phyloP scores from a whole-genome alignment of 176 grass and related monocot species.

The Rhynchospora breviuscula region DNA sequence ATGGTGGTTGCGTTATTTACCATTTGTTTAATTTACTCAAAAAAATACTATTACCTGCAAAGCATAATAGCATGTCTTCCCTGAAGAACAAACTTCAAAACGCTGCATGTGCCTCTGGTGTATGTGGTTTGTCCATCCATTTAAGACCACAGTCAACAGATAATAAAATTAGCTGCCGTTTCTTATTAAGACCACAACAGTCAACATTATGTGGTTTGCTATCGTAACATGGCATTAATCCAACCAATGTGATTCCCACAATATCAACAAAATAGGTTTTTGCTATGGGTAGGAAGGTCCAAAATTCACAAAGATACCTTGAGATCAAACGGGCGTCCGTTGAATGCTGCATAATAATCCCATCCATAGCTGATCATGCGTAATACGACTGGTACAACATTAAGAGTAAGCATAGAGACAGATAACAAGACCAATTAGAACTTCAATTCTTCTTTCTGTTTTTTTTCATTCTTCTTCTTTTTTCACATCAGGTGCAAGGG shows the following conservation, averaged over 20 bases:
- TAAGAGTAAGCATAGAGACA: background rate
- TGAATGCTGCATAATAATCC: constrained; percentile 69
- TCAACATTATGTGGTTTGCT: background rate
- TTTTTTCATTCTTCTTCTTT: background rate
- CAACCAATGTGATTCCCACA: background rate
- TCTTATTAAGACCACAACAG: constrained; percentile 14
- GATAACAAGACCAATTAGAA: background rate
- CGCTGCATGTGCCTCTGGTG: constrained; percentile 81
- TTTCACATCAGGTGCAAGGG: background rate
- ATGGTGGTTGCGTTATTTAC: background rate
- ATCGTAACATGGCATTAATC: background rate
- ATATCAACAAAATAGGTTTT: background rate
- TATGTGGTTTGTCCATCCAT: background rate
- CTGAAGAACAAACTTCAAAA: constrained; percentile 86
- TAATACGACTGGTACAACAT: constrained; percentile 51
- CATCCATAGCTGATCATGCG: constrained; percentile 97
- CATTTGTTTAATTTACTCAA: background rate
- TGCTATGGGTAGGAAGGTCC: background rate
- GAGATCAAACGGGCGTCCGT: constrained; percentile 55
- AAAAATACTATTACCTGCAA: constrained; percentile 61
- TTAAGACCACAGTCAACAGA: background rate
- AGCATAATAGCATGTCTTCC: constrained; percentile 83
- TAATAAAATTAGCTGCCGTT: background rate
- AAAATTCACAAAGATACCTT: constrained; percentile 41
- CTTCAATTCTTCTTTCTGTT: background rate